Evolutionary conservation across 495 filamentous ascomycete species (phyloP).

Genomic region (Penicillium macrosclerotiorum): DNA sequence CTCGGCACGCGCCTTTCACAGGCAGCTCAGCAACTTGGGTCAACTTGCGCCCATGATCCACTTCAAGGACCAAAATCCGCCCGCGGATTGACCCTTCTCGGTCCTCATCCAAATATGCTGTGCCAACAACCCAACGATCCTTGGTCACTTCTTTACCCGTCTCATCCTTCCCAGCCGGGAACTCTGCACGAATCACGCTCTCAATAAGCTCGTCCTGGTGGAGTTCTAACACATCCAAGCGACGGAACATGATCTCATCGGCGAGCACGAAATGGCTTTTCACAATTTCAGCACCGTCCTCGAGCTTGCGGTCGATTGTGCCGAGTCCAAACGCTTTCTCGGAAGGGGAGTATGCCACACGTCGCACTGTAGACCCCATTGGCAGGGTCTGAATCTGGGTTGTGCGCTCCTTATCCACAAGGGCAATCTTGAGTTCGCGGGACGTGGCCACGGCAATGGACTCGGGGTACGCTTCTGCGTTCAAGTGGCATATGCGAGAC

Average conservation of each 20-base stretch:
- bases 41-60: constrained; percentile 69
- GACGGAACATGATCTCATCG: constrained; percentile 57
- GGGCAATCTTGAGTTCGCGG: constrained; percentile 71
- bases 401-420: constrained; percentile 78
- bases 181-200: constrained; percentile 73
- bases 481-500: constrained; percentile 74
- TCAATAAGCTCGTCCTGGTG: constrained; percentile 76
- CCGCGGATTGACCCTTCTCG: constrained; percentile 56
- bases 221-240: constrained; percentile 51
- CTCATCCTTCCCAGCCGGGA: constrained; percentile 60
- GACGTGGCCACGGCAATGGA: constrained; percentile 79
- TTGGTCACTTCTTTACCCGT: constrained; percentile 31
- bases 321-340: constrained; percentile 85
- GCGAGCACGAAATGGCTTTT: constrained; percentile 59
- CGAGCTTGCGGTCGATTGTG: constrained; percentile 66
- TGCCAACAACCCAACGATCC: constrained; percentile 88
- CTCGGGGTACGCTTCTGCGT: constrained; percentile 74
- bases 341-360: constrained; percentile 78
- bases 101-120: constrained; percentile 68
- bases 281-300: constrained; percentile 56
- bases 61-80: constrained; percentile 79
- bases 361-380: constrained; percentile 78
- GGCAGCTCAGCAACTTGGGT: constrained; percentile 61
- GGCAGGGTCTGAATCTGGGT: constrained; percentile 80
- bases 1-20: constrained; percentile 75